Evolutionary conservation across 352 stramenopile genomes (phyloP).

Genomic region (Globisporangium viniferum): DNA sequence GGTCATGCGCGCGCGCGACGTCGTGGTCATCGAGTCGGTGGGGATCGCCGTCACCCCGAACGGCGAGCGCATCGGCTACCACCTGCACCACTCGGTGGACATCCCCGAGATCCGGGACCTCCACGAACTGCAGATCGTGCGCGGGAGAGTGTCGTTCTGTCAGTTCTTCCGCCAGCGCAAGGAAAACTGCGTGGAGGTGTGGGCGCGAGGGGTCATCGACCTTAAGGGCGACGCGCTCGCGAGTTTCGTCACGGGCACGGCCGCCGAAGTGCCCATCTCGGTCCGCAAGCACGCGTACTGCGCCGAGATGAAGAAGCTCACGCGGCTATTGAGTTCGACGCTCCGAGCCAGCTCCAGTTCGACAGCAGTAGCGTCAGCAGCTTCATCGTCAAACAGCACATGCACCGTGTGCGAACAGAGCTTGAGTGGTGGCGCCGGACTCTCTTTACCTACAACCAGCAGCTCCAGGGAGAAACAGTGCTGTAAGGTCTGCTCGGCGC

Average conservation of each 20-base stretch:
- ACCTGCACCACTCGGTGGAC: conserved; percentile 2
- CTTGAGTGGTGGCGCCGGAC: background rate
- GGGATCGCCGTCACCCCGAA: background rate
- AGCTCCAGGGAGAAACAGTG: background rate
- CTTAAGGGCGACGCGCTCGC: background rate
- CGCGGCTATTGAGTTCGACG: too few relatives aligned
- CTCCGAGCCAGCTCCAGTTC: too few relatives aligned
- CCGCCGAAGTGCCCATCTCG: background rate
- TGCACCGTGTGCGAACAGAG: background rate
- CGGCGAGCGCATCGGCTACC: background rate
- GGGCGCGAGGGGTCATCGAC: background rate
- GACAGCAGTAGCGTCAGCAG: too few relatives aligned
- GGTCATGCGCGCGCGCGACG: background rate
- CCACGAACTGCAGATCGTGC: conserved; percentile 5
- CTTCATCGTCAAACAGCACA: too few relatives aligned
- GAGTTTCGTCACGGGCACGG: background rate
- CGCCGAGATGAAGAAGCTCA: conserved; percentile 18
- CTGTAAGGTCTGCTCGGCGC: conserved; percentile 7
- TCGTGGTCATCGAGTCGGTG: background rate
- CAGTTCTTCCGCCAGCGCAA: conserved; percentile 1
- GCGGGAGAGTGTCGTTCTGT: background rate
- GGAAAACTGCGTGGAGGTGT: background rate
- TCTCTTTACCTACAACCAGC: background rate
- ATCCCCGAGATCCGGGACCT: background rate
- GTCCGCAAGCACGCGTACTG: background rate